Evolutionary conservation across 2,329 filamentous ascomycete genomes (phyloP).

Genomic region (Sclerotinia spermophila): DNA sequence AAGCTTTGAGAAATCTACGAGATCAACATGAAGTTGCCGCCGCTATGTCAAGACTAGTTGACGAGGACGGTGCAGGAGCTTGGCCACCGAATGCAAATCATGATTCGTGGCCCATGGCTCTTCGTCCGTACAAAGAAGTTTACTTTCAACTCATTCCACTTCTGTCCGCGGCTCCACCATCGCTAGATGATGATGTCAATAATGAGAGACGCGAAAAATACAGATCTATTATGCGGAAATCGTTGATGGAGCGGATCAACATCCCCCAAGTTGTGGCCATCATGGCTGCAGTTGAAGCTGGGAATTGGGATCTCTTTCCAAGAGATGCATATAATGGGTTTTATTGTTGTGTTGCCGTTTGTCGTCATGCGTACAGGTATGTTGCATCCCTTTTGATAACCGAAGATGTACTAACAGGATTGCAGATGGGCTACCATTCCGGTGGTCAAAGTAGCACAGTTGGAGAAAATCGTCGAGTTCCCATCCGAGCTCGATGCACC

Average conservation of each 20-base stretch:
- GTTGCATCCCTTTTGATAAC: background rate
- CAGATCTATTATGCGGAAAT: slow-evolving; percentile 1
- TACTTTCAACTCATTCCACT: slow-evolving; percentile 13
- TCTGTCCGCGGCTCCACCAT: background rate
- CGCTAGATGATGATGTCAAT: slow-evolving; percentile 5
- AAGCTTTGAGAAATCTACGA: background rate
- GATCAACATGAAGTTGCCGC: slow-evolving; percentile 7
- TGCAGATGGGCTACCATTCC: slow-evolving; percentile 15
- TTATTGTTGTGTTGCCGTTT: slow-evolving; percentile 14
- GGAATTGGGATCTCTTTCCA: slow-evolving; percentile 1
- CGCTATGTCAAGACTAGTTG: background rate
- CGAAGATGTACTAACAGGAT: background rate
- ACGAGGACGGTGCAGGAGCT: slow-evolving; percentile 15
- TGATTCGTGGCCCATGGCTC: slow-evolving; percentile 3
- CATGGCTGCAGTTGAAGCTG: background rate
- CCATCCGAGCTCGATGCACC: slow-evolving; percentile 10
- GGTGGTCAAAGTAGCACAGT: slow-evolving; percentile 13
- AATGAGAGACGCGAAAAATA: slow-evolving; percentile 5
- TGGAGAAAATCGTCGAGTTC: slow-evolving; percentile 10
- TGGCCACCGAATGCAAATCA: slow-evolving; percentile 16
- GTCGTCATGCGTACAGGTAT: slow-evolving; percentile 16
- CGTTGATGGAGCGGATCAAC: background rate
- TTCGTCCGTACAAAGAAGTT: slow-evolving; percentile 1
- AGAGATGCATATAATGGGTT: slow-evolving; percentile 17
- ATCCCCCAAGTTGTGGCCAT: background rate